phyloP scores from a whole-genome alignment of 108 stramenopile species.

The Skeletonema costatum region DNA sequence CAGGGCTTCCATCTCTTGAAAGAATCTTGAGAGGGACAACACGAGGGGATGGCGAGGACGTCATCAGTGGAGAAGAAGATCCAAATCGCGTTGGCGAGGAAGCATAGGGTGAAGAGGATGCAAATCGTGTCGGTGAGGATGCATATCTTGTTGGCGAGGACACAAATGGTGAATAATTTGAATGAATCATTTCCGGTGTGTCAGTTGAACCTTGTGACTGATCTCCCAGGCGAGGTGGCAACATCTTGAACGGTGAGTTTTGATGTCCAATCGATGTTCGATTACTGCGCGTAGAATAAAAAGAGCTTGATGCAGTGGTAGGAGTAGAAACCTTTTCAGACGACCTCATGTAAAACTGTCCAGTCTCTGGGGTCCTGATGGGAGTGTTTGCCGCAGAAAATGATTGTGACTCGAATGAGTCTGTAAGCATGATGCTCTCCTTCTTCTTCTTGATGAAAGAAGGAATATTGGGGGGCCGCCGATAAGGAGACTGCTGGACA shows the following conservation, averaged over 20 bases:
- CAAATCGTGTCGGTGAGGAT: neutral
- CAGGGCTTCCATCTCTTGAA: slow-evolving; percentile 39
- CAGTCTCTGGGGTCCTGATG: neutral
- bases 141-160: neutral
- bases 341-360: neutral
- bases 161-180: neutral
- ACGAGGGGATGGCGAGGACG: slow-evolving; percentile 13
- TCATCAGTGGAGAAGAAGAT: neutral
- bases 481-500: neutral
- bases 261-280: slow-evolving; percentile 1
- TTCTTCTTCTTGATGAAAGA: neutral
- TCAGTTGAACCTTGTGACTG: neutral
- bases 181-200: neutral
- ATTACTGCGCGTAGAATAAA: neutral
- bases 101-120: slow-evolving; percentile 6
- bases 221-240: slow-evolving; percentile 6
- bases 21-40: slow-evolving; percentile 31
- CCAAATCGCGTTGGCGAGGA: neutral
- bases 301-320: neutral
- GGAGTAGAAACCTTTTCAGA: neutral
- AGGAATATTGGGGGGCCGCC: neutral
- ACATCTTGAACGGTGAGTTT: slow-evolving; percentile 1
- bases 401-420: neutral
- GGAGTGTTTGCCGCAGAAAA: slow-evolving; percentile 1
- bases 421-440: neutral